Evolutionary conservation across 2,329 filamentous ascomycete species (phyloP).

Genomic region (Rutstroemia sp.): DNA sequence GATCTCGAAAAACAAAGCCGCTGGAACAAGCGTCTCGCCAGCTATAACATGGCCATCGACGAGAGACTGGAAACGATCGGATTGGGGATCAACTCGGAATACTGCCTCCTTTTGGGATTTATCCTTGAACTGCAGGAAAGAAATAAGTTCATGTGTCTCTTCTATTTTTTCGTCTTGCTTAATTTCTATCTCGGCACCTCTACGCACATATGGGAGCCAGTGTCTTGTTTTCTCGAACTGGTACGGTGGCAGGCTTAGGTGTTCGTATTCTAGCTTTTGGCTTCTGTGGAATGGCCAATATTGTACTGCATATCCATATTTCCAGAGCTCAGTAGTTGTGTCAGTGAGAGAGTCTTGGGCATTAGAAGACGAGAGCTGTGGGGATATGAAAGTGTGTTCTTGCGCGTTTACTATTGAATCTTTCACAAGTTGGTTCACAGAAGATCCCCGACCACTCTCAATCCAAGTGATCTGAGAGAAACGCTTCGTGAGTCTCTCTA

Average conservation of each 20-base stretch:
- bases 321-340: constrained; percentile 26
- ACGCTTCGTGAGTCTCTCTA: too few relatives aligned
- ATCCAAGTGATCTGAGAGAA: too few relatives aligned
- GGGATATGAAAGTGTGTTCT: too few relatives aligned
- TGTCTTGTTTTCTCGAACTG: constrained; percentile 31
- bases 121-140: background rate
- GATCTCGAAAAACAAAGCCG: constrained; percentile 2
- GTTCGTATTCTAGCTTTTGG: constrained; percentile 20
- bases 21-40: background rate
- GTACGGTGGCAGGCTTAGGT: constrained; percentile 29
- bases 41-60: background rate
- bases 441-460: too few relatives aligned
- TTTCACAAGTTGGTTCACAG: too few relatives aligned
- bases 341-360: constrained; percentile 17
- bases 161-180: too few relatives aligned
- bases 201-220: constrained; percentile 17
- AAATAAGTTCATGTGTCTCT: background rate
- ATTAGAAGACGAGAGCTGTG: too few relatives aligned
- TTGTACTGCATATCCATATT: constrained; percentile 16
- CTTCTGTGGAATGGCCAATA: constrained; percentile 28
- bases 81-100: background rate
- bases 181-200: background rate
- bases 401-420: too few relatives aligned
- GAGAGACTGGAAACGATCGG: background rate
- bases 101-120: background rate